Evolutionary conservation across 768 basidiomycete genomes (phyloP).

Genomic region (Russula foetens): DNA sequence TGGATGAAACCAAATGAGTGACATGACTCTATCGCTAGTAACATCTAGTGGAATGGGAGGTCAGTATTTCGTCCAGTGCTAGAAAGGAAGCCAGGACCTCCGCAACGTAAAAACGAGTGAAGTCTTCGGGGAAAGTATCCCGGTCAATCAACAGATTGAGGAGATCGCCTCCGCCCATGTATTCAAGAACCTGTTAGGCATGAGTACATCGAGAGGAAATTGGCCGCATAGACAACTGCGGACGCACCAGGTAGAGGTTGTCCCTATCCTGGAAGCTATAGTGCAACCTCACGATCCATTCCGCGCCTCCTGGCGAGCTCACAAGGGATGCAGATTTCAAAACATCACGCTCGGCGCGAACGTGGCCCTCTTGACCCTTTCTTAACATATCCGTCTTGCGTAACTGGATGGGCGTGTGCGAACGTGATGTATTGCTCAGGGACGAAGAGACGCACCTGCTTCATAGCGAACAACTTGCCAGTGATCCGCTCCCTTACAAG

Average conservation of each 20-base stretch:
- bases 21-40: conserved; percentile 87
- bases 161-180: conserved; percentile 95
- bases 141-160: conserved; percentile 91
- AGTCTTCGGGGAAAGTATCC: conserved; percentile 85
- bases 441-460: conserved; percentile 53
- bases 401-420: conserved; percentile 38
- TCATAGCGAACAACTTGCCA: conserved; percentile 89
- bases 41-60: conserved; percentile 52
- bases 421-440: conserved; percentile 17
- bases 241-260: conserved; percentile 83
- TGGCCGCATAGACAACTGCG: conserved; percentile 13
- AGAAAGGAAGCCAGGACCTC: conserved; percentile 47
- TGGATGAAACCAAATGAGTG: conserved; percentile 96
- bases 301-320: conserved; percentile 62
- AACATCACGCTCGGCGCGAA: conserved; percentile 91
- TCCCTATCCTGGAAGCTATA: conserved; percentile 96
- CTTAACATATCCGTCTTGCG: conserved; percentile 90
- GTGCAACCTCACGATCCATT: conserved; percentile 91
- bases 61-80: conserved; percentile 1
- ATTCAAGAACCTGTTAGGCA: conserved; percentile 71
- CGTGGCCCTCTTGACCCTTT: conserved; percentile 95
- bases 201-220: conserved; percentile 43
- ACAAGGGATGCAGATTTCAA: conserved; percentile 84
- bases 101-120: conserved; percentile 89
- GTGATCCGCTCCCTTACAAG: conserved; percentile 78